phyloP scores from a whole-genome alignment of 768 basidiomycete species.

The Tylopilus subfusipes region DNA sequence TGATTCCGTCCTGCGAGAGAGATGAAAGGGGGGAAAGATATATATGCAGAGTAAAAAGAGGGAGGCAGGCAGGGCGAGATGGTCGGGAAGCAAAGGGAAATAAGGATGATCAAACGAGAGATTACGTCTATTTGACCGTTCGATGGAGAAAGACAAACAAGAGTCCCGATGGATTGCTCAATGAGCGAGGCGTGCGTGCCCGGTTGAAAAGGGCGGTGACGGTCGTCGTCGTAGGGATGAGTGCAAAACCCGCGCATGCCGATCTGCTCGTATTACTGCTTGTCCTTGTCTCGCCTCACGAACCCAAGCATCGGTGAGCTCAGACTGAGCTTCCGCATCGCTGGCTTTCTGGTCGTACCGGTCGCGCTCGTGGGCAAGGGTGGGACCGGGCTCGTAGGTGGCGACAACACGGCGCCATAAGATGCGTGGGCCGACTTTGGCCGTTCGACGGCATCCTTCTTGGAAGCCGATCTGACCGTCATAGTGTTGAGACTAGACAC shows the following conservation, averaged over 20 bases:
- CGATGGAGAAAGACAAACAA: not conserved
- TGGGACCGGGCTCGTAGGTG: conserved; percentile 16
- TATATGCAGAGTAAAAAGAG: conserved; percentile 2
- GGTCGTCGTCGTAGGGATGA: not conserved
- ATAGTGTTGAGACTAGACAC: not conserved
- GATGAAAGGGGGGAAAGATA: not conserved
- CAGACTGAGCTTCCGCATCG: conserved; percentile 67
- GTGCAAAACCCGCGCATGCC: not conserved
- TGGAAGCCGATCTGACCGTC: conserved; percentile 2
- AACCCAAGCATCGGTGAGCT: conserved; percentile 56
- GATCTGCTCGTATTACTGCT: conserved; percentile 27
- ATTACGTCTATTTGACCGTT: not conserved
- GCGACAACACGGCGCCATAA: conserved; percentile 13
- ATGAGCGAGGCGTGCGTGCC: not conserved
- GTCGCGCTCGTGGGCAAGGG: conserved; percentile 17
- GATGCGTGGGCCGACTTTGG: conserved; percentile 30
- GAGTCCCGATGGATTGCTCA: not conserved
- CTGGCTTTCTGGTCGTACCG: conserved; percentile 31
- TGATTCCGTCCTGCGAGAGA: conserved; percentile 10
- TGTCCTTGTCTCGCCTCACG: conserved; percentile 50
- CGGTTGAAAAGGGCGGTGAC: not conserved
- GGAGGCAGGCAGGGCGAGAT: not conserved
- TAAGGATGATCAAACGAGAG: conserved; percentile 28
- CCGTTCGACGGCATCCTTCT: conserved; percentile 1
- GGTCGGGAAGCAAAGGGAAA: conserved; percentile 20